Evolutionary conservation across 139 green algal species (phyloP).

Genomic region (Chloropicon primus): DNA sequence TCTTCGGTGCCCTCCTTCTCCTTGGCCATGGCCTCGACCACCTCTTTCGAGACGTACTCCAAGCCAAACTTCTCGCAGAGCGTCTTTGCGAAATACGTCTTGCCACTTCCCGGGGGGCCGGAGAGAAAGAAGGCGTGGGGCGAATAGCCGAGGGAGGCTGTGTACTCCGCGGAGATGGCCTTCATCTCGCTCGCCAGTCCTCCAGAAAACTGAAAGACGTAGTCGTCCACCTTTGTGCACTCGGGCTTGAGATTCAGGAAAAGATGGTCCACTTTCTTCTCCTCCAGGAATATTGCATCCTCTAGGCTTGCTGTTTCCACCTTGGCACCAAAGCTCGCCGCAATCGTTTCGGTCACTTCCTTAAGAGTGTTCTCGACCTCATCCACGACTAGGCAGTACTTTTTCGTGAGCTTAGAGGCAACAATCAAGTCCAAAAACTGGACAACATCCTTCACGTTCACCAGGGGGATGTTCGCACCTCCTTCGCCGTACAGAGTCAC

Average conservation of each 20-base stretch:
- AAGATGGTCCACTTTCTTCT: neutral
- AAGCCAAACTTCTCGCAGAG: neutral
- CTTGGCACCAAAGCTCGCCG: neutral
- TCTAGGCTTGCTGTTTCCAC: neutral
- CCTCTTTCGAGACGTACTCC: neutral
- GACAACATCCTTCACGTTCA: neutral
- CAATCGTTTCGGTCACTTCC: neutral
- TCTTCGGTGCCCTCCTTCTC: neutral
- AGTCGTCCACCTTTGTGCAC: neutral
- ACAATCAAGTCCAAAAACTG: neutral
- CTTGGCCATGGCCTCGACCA: neutral
- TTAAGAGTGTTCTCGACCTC: neutral
- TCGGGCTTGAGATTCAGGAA: neutral
- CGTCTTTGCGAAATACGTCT: neutral
- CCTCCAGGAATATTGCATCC: neutral
- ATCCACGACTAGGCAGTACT: neutral
- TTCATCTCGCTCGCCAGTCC: neutral
- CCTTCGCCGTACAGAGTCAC: neutral
- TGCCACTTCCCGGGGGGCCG: neutral
- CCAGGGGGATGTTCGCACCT: neutral
- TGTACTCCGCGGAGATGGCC: neutral
- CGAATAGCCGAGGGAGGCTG: neutral
- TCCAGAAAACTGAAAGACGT: neutral
- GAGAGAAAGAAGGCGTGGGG: neutral
- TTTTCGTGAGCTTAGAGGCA: neutral